A percentile compares a stretch with the other conserved stretches of the same genome.
phyloP scores from a whole-genome alignment of 805 yeast species.

The Kodamaea nitidulidarum region DNA sequence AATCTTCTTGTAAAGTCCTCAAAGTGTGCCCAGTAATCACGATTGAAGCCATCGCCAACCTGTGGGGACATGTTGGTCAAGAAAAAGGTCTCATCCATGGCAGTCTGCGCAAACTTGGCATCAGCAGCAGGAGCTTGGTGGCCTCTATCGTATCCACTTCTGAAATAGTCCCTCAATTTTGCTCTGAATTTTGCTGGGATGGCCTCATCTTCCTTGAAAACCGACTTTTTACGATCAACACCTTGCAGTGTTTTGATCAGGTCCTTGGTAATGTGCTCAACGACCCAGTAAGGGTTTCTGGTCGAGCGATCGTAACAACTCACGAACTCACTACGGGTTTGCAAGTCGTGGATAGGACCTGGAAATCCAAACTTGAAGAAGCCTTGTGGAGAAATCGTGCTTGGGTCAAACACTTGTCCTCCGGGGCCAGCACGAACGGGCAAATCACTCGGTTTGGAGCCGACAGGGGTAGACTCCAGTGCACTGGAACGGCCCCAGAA shows the following conservation, averaged over 20 bases:
- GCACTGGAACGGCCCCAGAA: slow-evolving; percentile 36
- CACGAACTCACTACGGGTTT: slow-evolving; percentile 68
- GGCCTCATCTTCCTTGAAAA: slow-evolving; percentile 81
- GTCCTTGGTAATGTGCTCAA: slow-evolving; percentile 81
- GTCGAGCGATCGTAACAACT: slow-evolving; percentile 82
- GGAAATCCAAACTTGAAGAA: slow-evolving; percentile 93
- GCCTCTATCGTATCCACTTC: slow-evolving; percentile 95
- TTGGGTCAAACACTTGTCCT: slow-evolving; percentile 22
- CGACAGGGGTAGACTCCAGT: slow-evolving; percentile 12
- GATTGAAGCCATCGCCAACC: slow-evolving; percentile 94
- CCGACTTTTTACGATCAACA: slow-evolving; percentile 75
- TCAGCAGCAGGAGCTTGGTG: slow-evolving; percentile 98
- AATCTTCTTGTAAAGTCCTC: slow-evolving; percentile 84
- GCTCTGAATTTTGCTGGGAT: slow-evolving; percentile 79
- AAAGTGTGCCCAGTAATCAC: slow-evolving; percentile 96
- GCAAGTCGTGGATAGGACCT: slow-evolving; percentile 87
- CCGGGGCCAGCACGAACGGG: slow-evolving; percentile 9
- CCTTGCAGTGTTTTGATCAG: slow-evolving; percentile 49
- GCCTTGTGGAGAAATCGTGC: slow-evolving; percentile 62
- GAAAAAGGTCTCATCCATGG: slow-evolving; percentile 93
- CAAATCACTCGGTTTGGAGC: slow-evolving; percentile 7
- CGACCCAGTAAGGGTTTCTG: slow-evolving; percentile 84
- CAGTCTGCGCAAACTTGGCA: slow-evolving; percentile 83
- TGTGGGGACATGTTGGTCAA: slow-evolving; percentile 94
- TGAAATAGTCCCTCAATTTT: slow-evolving; percentile 76